Conservation (phyloP, 306 rosid species). For the Prunus dulcis region DNA sequence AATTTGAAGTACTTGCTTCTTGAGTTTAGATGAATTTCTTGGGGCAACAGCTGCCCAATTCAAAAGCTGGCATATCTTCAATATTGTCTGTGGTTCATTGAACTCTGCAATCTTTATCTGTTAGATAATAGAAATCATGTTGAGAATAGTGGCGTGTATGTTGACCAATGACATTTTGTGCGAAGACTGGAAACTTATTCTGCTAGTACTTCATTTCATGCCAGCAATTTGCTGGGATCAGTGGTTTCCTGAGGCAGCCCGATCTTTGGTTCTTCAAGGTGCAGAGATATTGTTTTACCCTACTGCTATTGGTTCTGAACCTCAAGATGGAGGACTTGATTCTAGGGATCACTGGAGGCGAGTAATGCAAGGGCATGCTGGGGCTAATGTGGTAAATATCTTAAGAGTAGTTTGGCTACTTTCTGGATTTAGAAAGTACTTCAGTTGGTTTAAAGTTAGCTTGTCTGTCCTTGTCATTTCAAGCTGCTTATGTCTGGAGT, state of each 20-base stretch:
- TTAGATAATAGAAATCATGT: background rate
- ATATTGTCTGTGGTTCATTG: background rate
- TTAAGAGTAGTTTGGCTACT: background rate
- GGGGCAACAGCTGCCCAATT: background rate
- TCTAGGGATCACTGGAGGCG: constrained; percentile 93
- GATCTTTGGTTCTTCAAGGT: constrained; percentile 96
- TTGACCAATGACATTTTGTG: constrained; percentile 1
- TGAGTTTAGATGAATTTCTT: background rate
- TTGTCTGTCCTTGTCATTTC: background rate
- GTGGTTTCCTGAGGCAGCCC: constrained; percentile 98
- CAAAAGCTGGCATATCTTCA: constrained; percentile 6
- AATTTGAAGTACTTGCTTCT: constrained; percentile 4
- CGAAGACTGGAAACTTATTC: constrained; percentile 9
- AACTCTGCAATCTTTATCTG: constrained; percentile 1
- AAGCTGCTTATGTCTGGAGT: background rate
- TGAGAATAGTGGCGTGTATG: background rate
- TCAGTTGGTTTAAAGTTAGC: background rate
- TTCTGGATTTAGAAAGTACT: background rate
- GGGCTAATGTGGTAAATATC: constrained; percentile 75
- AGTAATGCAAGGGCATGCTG: constrained; percentile 99
- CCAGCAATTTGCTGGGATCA: constrained; percentile 99
- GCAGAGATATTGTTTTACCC: constrained; percentile 95
- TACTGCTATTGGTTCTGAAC: constrained; percentile 96
- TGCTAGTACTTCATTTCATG: constrained; percentile 24
- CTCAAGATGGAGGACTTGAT: constrained; percentile 78